Base-by-base conservation (phyloP, 306 rosid species). In the Glycine latifolia region DNA sequence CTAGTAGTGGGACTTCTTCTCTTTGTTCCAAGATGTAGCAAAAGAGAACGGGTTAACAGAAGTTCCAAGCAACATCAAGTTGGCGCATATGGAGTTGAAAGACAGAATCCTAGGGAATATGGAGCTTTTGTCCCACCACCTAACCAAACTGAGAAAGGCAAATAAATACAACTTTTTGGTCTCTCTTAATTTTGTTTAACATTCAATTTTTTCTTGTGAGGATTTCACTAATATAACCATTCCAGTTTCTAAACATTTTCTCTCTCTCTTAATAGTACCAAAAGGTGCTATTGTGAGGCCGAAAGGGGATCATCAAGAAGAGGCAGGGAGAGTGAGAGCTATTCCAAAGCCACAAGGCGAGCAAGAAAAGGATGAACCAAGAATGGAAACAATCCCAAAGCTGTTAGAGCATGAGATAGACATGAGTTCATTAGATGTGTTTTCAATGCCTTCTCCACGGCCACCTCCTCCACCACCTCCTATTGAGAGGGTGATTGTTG, bases 81-180 rank as follows among this genome's bases (percentile, higher is more conserved):
- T 81, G 94, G 89, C 77, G 87, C 97, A 44, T 89, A 86, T 86
- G 89, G 85, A 63, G 90, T 89, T 2, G 94, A 91, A 81, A 83
- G 91, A 83, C 90, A 87, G 75, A 89, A 83, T 80, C 83, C 82
- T 33, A 70, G 85, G 84, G 86, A 87, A 78, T 70, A 81, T 59
- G 88, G 85, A 46, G 66, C 88, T 83, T 72, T 82, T 74, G 83
- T 67, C 70, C 95, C 58, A 76, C 85, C 97, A 76, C 83, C 81
- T 54, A 83, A 52, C 83, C 89, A 75, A 85, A 84, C 74, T 12
- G 91, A 88, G 83, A 91, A 94, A 90, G 97, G 98, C 72, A 79
- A 86, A 63, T 73, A 17, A 7, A 10, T 54, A 72, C 46, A 13
- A 33, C 17, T 60, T 68, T 73, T 54, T 47, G 31, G 83, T 78